These are phyloP conservation scores for Tetrapisispora pingtungensis DNA, from an alignment of 805 yeast species.

Conservation along the genomic window DNA sequence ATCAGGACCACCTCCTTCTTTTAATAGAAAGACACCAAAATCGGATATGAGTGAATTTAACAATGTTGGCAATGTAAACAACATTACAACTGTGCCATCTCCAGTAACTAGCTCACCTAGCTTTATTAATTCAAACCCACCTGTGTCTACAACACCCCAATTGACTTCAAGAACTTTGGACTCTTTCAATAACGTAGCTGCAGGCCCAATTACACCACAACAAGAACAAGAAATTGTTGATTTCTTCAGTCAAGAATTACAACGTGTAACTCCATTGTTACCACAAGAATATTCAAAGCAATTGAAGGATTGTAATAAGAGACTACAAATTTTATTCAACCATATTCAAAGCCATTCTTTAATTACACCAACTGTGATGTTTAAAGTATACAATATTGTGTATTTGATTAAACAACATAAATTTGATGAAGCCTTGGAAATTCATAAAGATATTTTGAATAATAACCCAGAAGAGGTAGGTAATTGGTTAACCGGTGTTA, in stretches of 20 bases:
- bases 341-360: conserved; percentile 65
- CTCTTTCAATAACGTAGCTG: background rate
- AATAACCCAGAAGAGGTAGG: conserved; percentile 66
- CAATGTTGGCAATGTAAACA: background rate
- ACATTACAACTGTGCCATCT: background rate
- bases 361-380: conserved; percentile 48
- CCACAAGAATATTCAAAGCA: conserved; percentile 70
- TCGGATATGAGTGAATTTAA: background rate
- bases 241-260: conserved; percentile 43
- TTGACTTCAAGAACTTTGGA: background rate
- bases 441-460: conserved; percentile 50
- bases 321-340: conserved; percentile 66
- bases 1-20: conserved; percentile 15
- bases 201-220: background rate
- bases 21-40: background rate
- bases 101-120: background rate
- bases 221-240: conserved; percentile 42
- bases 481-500: conserved; percentile 88
- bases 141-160: background rate
- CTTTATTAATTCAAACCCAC: background rate
- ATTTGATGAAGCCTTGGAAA: conserved; percentile 45
- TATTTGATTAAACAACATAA: conserved; percentile 43
- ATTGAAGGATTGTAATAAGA: conserved; percentile 68
- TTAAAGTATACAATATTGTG: conserved; percentile 43
- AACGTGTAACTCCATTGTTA: conserved; percentile 60